Evolutionary conservation across 169 alveolate genomes (phyloP), one percentile per base, ranked within the genome.

Genomic region (Eimeria acervulina): DNA sequence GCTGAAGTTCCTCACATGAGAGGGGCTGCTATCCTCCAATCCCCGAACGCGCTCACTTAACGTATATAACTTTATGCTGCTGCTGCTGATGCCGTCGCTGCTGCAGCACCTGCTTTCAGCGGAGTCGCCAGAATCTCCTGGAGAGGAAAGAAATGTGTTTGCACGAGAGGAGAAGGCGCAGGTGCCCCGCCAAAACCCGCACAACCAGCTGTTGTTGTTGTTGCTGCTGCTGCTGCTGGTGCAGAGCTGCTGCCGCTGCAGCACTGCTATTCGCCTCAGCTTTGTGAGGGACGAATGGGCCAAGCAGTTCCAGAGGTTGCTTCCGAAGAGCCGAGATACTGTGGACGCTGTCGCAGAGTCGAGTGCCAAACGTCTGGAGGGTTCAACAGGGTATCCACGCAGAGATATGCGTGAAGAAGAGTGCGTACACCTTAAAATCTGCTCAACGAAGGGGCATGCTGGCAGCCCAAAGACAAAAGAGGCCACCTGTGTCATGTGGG

Each of bases 1-100:
- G 97, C 99, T 98, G 96, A 98, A 98, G 96, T 99, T 99, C 47
- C 99, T 97, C 47, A 98, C 98, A 36, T 38, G 66, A n/a, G 72
- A 89, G 23, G 52, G 28, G 66, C 23, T 44, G 63, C 51, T 15
- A 2, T 95, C 47, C 85, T 28, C 19, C 10, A 89, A 21, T n/a
- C 13, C 80, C 38, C 42, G 15, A 13, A 59, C 74, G 7, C 93
- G 38, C 61, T 85, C 93, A 33, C 55, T 59, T 28, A 38, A 59
- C 23, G 59, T 0, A n/a, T 33, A 33, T 63, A 52, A 36, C 13
- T 33, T 83, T 31, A 68, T 31, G 47, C 13, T n/a, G 23, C 87
- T 76, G 61, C 61, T 40, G 19, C 87, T 38, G 61, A 59, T 40
- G 36, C 21, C 40, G 61, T 61, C 31, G 61, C 61, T 76, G 38